A percentile compares a stretch with the other conserved stretches of the same genome.
These are phyloP conservation scores for Collybiopsis luxurians DNA, from an alignment of 768 basidiomycete genomes.

Conservation along the genomic window DNA sequence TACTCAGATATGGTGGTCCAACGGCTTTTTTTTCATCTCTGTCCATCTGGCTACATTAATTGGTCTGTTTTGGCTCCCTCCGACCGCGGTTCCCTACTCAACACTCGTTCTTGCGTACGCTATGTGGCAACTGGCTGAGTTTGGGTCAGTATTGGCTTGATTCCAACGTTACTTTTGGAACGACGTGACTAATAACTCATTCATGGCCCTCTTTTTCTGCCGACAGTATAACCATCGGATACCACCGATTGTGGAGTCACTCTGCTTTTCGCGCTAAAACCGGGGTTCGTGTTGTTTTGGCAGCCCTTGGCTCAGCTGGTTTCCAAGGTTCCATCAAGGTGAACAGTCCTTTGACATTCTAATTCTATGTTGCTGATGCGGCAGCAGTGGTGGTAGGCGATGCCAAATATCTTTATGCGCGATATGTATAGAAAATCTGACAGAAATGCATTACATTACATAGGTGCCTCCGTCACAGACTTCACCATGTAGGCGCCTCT, in stretches of 20 bases:
- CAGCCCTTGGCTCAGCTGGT: conserved; percentile 65
- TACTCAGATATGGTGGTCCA: conserved; percentile 63
- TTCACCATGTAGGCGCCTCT: conserved; percentile 60
- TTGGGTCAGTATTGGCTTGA: conserved; percentile 48
- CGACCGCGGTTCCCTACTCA: conserved; percentile 34
- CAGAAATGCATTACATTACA: too few relatives aligned
- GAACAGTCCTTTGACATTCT: not conserved
- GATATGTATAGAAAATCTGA: not conserved
- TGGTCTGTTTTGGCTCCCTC: conserved; percentile 52
- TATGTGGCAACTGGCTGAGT: conserved; percentile 68
- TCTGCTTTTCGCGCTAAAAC: conserved; percentile 60
- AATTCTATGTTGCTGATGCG: not conserved
- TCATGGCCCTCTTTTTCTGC: too few relatives aligned
- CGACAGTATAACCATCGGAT: conserved; percentile 74
- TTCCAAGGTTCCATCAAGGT: conserved; percentile 84
- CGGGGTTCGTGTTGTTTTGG: conserved; percentile 55
- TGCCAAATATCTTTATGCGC: not conserved
- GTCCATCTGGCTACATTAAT: conserved; percentile 55
- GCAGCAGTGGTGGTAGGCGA: conserved; percentile 50
- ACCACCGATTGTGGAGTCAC: conserved; percentile 80
- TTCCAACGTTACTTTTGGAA: too few relatives aligned
- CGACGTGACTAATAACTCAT: too few relatives aligned
- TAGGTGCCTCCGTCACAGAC: conserved; percentile 69
- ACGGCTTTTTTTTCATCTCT: conserved; percentile 52
- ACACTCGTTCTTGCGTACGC: conserved; percentile 53